Percentiles rank a stretch among this genome's conserved stretches.
phyloP scores from a whole-genome alignment of 345 rosid species.

The Gossypium rotundifolium region DNA sequence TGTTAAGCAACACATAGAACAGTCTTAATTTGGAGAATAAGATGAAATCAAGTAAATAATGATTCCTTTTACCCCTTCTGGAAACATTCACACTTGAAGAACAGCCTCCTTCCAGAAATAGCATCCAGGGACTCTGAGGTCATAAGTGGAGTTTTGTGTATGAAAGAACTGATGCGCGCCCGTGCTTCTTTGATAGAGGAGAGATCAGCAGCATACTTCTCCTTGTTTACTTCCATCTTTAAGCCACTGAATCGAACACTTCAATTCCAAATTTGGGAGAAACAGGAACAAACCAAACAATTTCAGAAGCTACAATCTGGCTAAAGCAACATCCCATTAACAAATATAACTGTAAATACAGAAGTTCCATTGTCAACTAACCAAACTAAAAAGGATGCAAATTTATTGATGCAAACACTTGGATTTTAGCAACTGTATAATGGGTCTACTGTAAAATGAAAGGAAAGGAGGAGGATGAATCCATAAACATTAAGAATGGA shows the following conservation, averaged over 20 bases:
- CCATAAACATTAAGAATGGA: not conserved
- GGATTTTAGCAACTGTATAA: not conserved
- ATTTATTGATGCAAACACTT: not conserved
- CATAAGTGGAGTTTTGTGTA: conserved; percentile 69
- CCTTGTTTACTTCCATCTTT: conserved; percentile 39
- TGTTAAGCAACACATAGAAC: conserved; percentile 14
- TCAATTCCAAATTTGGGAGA: conserved; percentile 8
- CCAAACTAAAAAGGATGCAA: not conserved
- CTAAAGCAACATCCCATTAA: not conserved
- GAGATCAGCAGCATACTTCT: conserved; percentile 74
- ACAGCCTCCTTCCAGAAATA: conserved; percentile 56
- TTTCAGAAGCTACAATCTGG: not conserved
- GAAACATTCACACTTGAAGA: conserved; percentile 83
- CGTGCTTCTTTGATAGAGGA: conserved; percentile 70
- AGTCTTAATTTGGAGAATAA: not conserved
- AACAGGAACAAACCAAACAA: not conserved
- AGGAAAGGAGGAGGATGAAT: not conserved
- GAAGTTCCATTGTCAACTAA: not conserved
- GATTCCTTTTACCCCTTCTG: conserved; percentile 69
- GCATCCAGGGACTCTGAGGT: conserved; percentile 60
- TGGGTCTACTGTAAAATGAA: not conserved
- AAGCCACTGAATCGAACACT: not conserved
- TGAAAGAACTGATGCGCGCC: conserved; percentile 45
- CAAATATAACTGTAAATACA: not conserved
- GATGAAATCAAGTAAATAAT: not conserved